Percentiles rank a stretch among this genome's conserved stretches.
Conservation (phyloP, 108 stramenopile species). For the Cylindrotheca closterium region DNA sequence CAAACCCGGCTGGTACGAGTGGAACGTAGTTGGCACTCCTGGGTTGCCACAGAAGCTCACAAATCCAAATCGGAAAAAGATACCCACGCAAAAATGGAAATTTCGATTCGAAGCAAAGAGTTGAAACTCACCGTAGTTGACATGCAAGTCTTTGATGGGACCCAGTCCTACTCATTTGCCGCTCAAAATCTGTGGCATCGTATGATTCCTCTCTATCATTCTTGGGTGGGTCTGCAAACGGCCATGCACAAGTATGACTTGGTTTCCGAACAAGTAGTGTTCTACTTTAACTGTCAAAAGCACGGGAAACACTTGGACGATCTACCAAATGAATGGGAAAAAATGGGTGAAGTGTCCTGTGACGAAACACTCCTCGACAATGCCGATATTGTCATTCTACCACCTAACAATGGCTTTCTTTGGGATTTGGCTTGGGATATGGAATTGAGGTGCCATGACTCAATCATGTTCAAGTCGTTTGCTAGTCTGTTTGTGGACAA, state of each 20-base stretch:
- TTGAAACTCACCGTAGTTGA: neutral
- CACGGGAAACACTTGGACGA: neutral
- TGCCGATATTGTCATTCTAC: neutral
- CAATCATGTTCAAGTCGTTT: neutral
- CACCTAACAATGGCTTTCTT: neutral
- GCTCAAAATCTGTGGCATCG: neutral
- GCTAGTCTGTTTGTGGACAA: neutral
- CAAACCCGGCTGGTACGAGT: neutral
- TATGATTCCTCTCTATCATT: neutral
- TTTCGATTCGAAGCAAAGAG: neutral
- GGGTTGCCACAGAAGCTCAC: too few relatives aligned
- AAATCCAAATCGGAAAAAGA: neutral
- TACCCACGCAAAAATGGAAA: neutral
- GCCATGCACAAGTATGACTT: neutral
- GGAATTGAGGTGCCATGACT: neutral
- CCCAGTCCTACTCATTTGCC: neutral
- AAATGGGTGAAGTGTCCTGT: neutral
- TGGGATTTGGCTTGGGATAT: neutral
- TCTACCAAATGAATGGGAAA: neutral
- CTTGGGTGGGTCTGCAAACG: neutral
- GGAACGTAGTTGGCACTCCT: neutral
- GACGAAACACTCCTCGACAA: neutral
- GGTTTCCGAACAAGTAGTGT: neutral
- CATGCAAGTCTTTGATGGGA: neutral
- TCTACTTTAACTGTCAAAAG: neutral